Evolutionary conservation across 73 alveolate species (phyloP).

Genomic region (Uronychia binucleata): DNA sequence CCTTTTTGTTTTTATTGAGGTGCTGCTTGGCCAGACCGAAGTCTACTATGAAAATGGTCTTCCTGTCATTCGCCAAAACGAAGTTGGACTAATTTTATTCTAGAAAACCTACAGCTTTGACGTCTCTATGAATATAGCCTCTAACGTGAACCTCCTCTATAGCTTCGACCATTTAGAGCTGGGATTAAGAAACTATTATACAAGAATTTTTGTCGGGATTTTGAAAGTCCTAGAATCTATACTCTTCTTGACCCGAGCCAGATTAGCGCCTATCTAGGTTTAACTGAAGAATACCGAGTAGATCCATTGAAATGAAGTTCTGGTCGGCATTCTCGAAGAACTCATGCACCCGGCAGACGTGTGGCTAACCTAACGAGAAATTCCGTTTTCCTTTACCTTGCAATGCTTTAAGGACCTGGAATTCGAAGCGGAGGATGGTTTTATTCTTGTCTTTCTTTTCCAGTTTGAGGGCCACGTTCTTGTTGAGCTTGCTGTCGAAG

Average conservation of each 20-base stretch:
- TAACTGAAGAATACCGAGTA: not conserved
- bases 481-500: conserved; percentile 30
- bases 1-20: conserved; percentile 38
- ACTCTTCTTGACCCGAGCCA: conserved; percentile 51
- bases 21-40: conserved; percentile 79
- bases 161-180: conserved; percentile 67
- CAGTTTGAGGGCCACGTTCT: conserved; percentile 52
- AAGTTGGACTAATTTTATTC: conserved; percentile 38
- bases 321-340: conserved; percentile 33
- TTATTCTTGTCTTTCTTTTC: conserved; percentile 57
- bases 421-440: conserved; percentile 39
- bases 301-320: not conserved
- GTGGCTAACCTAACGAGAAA: conserved; percentile 20
- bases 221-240: conserved; percentile 1
- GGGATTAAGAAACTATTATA: not conserved
- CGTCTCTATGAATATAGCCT: conserved; percentile 66
- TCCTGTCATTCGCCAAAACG: conserved; percentile 47
- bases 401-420: conserved; percentile 24
- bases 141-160: conserved; percentile 60
- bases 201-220: conserved; percentile 12
- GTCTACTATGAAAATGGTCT: conserved; percentile 51
- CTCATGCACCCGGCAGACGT: conserved; percentile 45
- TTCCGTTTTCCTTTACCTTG: conserved; percentile 40
- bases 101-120: conserved; percentile 52
- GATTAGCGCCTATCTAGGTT: conserved; percentile 40